A percentile compares a stretch with the other conserved stretches of the same genome.
These are phyloP conservation scores for Ceratobasidium papillatum DNA, from an alignment of 1,284 basidiomycete genomes.

Conservation along the genomic window DNA sequence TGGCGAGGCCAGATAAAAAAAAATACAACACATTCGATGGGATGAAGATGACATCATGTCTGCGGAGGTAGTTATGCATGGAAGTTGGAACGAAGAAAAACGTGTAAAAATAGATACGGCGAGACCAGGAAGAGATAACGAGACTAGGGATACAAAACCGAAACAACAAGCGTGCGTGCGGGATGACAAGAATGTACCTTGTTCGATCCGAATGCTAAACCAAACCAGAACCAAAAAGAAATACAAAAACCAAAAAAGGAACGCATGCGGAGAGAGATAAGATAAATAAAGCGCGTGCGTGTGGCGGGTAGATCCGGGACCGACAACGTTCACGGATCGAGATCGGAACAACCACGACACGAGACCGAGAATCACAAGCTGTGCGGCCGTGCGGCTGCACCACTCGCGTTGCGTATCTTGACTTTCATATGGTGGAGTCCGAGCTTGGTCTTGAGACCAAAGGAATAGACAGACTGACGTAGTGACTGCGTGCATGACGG, in stretches of 20 bases:
- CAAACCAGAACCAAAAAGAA: too few relatives aligned
- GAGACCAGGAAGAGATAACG: too few relatives aligned
- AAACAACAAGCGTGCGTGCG: too few relatives aligned
- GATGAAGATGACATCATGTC: too few relatives aligned
- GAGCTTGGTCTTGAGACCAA: conserved; percentile 22
- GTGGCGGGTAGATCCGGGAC: not conserved
- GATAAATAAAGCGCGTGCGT: not conserved
- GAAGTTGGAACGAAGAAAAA: too few relatives aligned
- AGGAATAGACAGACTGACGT: conserved; percentile 34
- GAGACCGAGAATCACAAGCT: conserved; percentile 5
- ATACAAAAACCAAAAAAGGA: not conserved
- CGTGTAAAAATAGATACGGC: too few relatives aligned
- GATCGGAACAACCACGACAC: not conserved
- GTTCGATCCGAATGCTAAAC: too few relatives aligned
- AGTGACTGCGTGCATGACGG: conserved; percentile 9
- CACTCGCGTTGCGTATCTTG: conserved; percentile 11
- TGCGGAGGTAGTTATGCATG: too few relatives aligned
- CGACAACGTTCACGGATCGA: not conserved
- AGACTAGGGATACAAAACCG: too few relatives aligned
- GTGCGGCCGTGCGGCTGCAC: conserved; percentile 12
- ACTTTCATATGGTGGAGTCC: conserved; percentile 31
- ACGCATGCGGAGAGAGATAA: not conserved
- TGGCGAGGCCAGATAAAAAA: too few relatives aligned
- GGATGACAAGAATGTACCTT: too few relatives aligned
- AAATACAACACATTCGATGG: too few relatives aligned